These are phyloP conservation scores for Talaromyces sp. DNA, from an alignment of 2,329 filamentous ascomycete genomes.

Conservation along the genomic window DNA sequence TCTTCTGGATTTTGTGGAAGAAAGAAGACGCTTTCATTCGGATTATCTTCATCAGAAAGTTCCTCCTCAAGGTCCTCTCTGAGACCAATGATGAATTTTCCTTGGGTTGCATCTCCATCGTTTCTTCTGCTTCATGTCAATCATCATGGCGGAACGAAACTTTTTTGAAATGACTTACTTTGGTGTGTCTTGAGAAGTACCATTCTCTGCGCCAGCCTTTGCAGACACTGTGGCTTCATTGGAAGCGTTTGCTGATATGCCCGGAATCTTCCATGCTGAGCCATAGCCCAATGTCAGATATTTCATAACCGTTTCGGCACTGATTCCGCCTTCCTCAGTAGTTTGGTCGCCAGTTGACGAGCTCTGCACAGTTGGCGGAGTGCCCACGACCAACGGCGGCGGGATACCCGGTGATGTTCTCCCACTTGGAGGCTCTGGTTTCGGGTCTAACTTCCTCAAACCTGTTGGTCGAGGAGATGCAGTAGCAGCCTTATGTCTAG, in stretches of 20 bases:
- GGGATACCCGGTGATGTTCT: constrained; percentile 42
- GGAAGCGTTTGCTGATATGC: constrained; percentile 26
- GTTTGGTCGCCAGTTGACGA: constrained; percentile 22
- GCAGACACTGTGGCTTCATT: constrained; percentile 25
- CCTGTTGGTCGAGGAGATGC: not conserved
- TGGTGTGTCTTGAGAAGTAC: not conserved
- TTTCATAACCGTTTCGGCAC: constrained; percentile 47
- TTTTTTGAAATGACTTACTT: not conserved
- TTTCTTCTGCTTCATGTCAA: constrained; percentile 4
- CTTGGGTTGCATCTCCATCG: constrained; percentile 21
- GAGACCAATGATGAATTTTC: constrained; percentile 43
- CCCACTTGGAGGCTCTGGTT: constrained; percentile 23
- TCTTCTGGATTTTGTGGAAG: constrained; percentile 22
- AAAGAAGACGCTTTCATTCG: constrained; percentile 25
- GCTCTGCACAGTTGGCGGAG: constrained; percentile 20
- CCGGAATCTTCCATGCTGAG: constrained; percentile 45
- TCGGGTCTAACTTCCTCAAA: constrained; percentile 18
- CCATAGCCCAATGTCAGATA: constrained; percentile 51
- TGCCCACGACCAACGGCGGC: constrained; percentile 38
- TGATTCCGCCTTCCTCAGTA: constrained; percentile 33
- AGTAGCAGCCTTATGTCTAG: constrained; percentile 21
- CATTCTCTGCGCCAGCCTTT: not conserved
- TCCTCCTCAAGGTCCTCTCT: constrained; percentile 41
- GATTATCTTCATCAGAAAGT: constrained; percentile 32
- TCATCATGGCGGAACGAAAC: not conserved